Base-by-base conservation (phyloP, 2,329 filamentous ascomycete species). In the Daldinia eschscholtzii region DNA sequence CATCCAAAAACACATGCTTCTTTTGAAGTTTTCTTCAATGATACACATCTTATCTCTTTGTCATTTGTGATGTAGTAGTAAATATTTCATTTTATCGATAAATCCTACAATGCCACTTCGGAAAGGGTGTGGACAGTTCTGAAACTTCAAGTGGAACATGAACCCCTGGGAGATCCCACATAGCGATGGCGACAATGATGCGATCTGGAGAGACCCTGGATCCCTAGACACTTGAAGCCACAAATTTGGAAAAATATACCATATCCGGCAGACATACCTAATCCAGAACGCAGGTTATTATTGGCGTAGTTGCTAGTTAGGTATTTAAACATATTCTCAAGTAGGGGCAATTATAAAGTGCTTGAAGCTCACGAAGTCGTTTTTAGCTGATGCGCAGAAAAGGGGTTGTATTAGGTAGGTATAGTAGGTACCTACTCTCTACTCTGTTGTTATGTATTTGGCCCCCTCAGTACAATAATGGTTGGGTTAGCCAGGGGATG, bases 101-200 rank as follows among this genome's bases (percentile, higher is more conserved):
- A 37, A 63, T 65, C 46, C 61, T 41, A 58, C 33, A 28, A 68
- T 65, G 48, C 52, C 46, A 58, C 62, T 50, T 23, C 66, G 20
- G 61, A 65, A 63, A 64, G 64, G 64, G 59, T 68, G 68, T 68
- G 64, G 61, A 48, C 59, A 57, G 61, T 70, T 71, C 70, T 72
- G 71, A 73, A 73, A 73, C 71, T 69, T 53, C 37, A 70, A 67
- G 68, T 73, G 71, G 71, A 69, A 73, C 71, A 62, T 65, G 28
- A 64, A 65, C 62, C 68, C 67, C 67, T 66, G 68, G 44, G 56
- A 62, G 64, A 64, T 65, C 64, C 59, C 64, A 62, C 53, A 67
- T 46, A 7, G 46, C 61, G 61, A 67, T 67, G 64, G 55, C 46
- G 66, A 70, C 67, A 61, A 68, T 72, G 70, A 72, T 72, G 70